Conservation (phyloP, 257 asterid genomes). For the Misopates orontium region DNA sequence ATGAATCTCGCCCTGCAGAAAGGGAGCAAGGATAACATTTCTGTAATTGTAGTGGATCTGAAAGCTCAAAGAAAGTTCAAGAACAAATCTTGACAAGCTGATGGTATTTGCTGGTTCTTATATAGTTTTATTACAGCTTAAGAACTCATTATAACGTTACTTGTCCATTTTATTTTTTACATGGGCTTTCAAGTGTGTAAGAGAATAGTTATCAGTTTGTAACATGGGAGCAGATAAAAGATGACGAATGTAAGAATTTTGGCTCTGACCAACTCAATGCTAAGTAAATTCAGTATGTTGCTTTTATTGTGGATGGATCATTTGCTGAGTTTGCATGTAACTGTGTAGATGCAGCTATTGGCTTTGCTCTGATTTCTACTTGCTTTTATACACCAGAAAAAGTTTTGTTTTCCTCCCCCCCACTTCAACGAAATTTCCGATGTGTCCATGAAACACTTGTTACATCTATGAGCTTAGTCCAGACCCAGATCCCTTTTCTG, state of each 20-base stretch:
- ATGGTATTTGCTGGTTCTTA: conserved; percentile 1
- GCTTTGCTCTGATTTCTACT: no score
- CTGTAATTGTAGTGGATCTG: conserved; percentile 77
- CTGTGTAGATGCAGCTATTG: no score
- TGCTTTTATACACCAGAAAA: no score
- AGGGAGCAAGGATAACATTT: conserved; percentile 79
- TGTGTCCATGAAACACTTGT: no score
- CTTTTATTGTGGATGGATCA: neutral
- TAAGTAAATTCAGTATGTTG: conserved; percentile 28
- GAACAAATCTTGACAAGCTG: conserved; percentile 52
- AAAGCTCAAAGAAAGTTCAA: conserved; percentile 76
- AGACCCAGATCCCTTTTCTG: no score
- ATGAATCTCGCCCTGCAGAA: conserved; percentile 68
- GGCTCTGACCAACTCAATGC: conserved; percentile 22
- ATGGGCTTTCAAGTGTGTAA: conserved; percentile 54
- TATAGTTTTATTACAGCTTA: conserved; percentile 30
- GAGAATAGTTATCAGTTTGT: conserved; percentile 45
- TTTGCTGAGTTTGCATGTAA: neutral
- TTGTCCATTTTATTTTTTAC: conserved; percentile 56
- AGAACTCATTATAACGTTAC: conserved; percentile 37
- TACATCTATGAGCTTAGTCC: no score
- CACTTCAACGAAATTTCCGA: no score
- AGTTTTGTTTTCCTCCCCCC: no score
- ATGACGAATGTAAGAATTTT: conserved; percentile 27
- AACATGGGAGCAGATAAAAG: conserved; percentile 26